Evolutionary conservation across 768 basidiomycete species (phyloP).

Genomic region (Amanita muscaria): DNA sequence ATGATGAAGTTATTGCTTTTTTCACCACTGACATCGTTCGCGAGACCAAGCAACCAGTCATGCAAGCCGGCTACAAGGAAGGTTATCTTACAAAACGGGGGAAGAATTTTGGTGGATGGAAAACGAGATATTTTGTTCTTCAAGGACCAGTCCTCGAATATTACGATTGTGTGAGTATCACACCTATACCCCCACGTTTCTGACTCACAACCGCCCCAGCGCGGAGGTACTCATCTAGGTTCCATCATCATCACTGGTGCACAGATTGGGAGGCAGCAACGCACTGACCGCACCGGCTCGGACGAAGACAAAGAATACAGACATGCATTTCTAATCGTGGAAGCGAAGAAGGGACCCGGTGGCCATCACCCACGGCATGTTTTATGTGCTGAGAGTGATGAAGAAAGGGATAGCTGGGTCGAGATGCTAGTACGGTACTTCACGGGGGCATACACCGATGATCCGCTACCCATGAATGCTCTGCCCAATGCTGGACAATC

Average conservation of each 20-base stretch:
- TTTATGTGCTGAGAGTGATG: slow-evolving; percentile 92
- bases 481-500: slow-evolving; percentile 21
- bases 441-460: slow-evolving; percentile 71
- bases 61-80: slow-evolving; percentile 82
- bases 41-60: slow-evolving; percentile 65
- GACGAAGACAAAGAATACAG: slow-evolving; percentile 92
- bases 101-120: slow-evolving; percentile 98
- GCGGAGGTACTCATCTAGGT: slow-evolving; percentile 86
- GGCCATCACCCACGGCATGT: slow-evolving; percentile 78
- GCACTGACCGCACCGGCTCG: slow-evolving; percentile 39
- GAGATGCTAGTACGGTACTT: slow-evolving; percentile 87
- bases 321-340: slow-evolving; percentile 96
- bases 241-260: slow-evolving; percentile 88
- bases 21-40: slow-evolving; percentile 84
- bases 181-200: neutral
- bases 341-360: slow-evolving; percentile 66
- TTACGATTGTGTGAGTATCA: slow-evolving; percentile 79
- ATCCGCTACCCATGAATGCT: slow-evolving; percentile 36
- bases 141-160: slow-evolving; percentile 89
- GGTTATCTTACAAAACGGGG: slow-evolving; percentile 95
- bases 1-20: slow-evolving; percentile 86
- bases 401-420: slow-evolving; percentile 91
- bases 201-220: slow-evolving; percentile 32
- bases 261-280: slow-evolving; percentile 93
- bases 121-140: slow-evolving; percentile 90